Conservation (phyloP, 129 eudicot genomes). For the Chrysanthemum seticuspe region DNA sequence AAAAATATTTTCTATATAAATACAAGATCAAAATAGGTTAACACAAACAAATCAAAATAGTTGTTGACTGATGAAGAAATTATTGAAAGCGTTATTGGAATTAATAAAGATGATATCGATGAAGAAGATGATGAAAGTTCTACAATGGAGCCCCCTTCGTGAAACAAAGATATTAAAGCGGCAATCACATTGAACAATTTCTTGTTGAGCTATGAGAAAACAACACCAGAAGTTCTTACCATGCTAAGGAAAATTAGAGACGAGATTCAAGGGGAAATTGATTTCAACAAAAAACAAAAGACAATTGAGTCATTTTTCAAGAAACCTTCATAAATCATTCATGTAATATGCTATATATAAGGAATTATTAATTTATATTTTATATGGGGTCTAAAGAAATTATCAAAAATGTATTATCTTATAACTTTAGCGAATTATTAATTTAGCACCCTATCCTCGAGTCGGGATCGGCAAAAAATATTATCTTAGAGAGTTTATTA, state of each 20-base stretch:
- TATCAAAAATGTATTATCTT: constrained; percentile 36
- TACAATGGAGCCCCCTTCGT: constrained; percentile 25
- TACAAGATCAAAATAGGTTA: no score
- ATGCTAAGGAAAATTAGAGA: constrained; percentile 38
- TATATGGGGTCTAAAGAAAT: constrained; percentile 33
- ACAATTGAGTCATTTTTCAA: constrained; percentile 15
- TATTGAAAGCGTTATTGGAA: constrained; percentile 29
- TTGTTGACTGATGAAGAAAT: background rate
- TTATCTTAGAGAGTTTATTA: constrained; percentile 31
- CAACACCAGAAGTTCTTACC: constrained; percentile 32
- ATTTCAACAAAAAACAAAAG: no score
- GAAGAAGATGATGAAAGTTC: constrained; percentile 33
- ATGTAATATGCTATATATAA: constrained; percentile 31
- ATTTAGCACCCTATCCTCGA: constrained; percentile 38
- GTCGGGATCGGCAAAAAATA: constrained; percentile 29
- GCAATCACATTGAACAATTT: constrained; percentile 32
- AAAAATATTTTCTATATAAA: no score
- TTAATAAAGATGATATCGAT: constrained; percentile 34
- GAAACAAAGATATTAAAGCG: constrained; percentile 23
- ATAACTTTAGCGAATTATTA: constrained; percentile 42
- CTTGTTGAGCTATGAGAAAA: constrained; percentile 31
- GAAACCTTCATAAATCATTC: constrained; percentile 29
- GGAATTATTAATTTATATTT: constrained; percentile 29
- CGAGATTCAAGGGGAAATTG: no score
- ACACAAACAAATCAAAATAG: no score